Base-by-base conservation (phyloP, 371 early-diverging fungal species). In the Lichtheimia corymbifera region DNA sequence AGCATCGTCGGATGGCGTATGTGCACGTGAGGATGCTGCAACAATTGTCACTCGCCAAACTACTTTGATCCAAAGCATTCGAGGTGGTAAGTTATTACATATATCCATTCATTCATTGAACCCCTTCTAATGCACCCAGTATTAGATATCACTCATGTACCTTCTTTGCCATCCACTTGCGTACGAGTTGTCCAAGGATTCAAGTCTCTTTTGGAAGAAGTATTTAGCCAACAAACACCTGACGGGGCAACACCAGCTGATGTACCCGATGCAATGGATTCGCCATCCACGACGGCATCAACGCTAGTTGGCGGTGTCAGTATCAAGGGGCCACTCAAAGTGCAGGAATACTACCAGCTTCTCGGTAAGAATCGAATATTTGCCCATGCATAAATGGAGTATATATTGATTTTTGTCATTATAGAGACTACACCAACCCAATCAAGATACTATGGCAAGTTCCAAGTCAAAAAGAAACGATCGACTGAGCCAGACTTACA, bases 401-500 rank as follows among this genome's bases (percentile, higher is more conserved):
- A 47, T 22, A 47, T 47, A 47, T 7, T 22, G 22, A n/a, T 18
- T 47, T 1, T 12, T 35, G 5, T 49, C 12, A 47, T 65, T 17
- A 58, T 55, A 61, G 86, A 85, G 61, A 72, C 73, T 0, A 80
- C 80, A 50, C 84, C 75, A 68, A 74, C 76, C 24, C 83, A 83
- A 12, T 79, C 82, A 14, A 85, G 83, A 60, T 85, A 85, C 28
- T 59, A 59, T 57, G 84, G 86, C 11, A 85, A 85, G 62, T 85
- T 81, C 53, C 84, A 83, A 68, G 83, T 85, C 30, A 85, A 85
- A 51, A 84, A 85, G 61, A 72, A 77, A 28, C 72, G 80, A 28
- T 79, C 84, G 0, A 77, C 72, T 0, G 84, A 84, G 40, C 83
- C 86, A 0, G 74, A 80, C 17, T 61, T 84, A 4, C 70, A 77